Percentiles rank a stretch among this genome's conserved stretches.
Conservation (phyloP, 805 yeast genomes). For the Myxozyma geophila region DNA sequence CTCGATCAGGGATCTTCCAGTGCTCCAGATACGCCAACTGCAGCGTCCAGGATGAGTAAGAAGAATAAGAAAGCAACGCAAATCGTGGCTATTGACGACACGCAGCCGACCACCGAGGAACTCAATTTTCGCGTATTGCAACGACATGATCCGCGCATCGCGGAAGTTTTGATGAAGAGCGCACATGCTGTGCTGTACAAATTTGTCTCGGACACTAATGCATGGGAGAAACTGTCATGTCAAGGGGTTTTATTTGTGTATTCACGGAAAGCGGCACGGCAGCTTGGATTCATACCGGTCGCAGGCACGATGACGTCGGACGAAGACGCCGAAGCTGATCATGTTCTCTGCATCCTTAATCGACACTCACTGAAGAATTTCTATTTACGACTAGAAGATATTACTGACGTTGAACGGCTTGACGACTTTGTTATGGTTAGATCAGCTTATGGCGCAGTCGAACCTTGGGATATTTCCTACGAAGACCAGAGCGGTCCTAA, state of each 20-base stretch:
- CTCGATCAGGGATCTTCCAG: neutral
- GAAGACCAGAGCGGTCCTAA: conserved; percentile 22
- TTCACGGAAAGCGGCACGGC: conserved; percentile 39
- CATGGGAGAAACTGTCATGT: conserved; percentile 48
- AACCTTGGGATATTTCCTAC: conserved; percentile 27
- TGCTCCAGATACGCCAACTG: neutral
- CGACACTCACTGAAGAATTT: conserved; percentile 33
- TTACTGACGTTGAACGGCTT: conserved; percentile 32
- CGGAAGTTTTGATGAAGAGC: conserved; percentile 46
- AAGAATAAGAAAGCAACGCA: conserved; percentile 3
- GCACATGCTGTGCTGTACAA: conserved; percentile 50
- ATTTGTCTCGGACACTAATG: conserved; percentile 43
- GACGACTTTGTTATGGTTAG: conserved; percentile 35
- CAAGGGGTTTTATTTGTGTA: conserved; percentile 50
- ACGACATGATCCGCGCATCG: conserved; percentile 46
- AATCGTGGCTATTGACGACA: neutral
- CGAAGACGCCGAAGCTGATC: conserved; percentile 11
- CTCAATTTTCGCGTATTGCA: conserved; percentile 44
- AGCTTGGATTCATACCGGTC: neutral
- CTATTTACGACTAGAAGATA: conserved; percentile 24
- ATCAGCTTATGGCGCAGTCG: conserved; percentile 27
- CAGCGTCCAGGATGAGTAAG: neutral
- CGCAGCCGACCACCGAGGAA: conserved; percentile 12
- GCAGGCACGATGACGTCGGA: neutral
- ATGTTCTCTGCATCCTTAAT: conserved; percentile 26